These are phyloP conservation scores for Saprolegnia parasitica DNA, from an alignment of 352 stramenopile species.

Conservation along the genomic window DNA sequence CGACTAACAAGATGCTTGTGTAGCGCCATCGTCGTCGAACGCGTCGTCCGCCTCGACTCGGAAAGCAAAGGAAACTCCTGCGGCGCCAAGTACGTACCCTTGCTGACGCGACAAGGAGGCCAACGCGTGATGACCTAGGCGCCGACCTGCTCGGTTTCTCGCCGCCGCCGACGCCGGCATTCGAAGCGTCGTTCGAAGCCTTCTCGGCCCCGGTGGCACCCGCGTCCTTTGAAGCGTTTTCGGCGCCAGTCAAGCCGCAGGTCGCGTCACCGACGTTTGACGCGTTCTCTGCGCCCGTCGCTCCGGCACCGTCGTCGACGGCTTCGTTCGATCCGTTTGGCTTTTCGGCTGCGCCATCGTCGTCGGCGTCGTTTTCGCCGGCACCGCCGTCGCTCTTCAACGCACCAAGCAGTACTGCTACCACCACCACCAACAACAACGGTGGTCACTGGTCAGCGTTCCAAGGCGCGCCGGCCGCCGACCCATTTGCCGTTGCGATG, in stretches of 20 bases:
- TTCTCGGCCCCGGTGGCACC: slow-evolving; percentile 31
- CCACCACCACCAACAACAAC: background rate
- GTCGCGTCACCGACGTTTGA: slow-evolving; percentile 10
- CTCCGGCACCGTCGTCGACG: slow-evolving; percentile 18
- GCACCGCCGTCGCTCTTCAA: background rate
- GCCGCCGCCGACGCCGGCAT: slow-evolving; percentile 22
- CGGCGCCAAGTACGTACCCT: slow-evolving; percentile 11
- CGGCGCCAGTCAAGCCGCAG: slow-evolving; percentile 30
- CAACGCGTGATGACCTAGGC: background rate
- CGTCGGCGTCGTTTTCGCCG: background rate
- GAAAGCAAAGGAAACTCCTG: slow-evolving; percentile 14
- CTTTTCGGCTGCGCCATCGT: background rate
- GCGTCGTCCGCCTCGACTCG: slow-evolving; percentile 29
- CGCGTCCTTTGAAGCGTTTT: slow-evolving; percentile 35
- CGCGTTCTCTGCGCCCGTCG: slow-evolving; percentile 7
- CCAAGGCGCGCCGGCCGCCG: background rate
- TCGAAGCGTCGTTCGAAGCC: slow-evolving; percentile 30
- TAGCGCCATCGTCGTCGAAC: slow-evolving; percentile 45
- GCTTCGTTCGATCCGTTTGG: slow-evolving; percentile 34
- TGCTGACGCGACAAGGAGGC: background rate
- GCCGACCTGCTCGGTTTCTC: slow-evolving; percentile 37
- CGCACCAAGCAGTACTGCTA: background rate
- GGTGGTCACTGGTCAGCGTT: background rate
- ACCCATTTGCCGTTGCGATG: background rate
- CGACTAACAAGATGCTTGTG: background rate